Percentiles rank a stretch among this genome's conserved stretches.
Conservation (phyloP, 768 basidiomycete species). For the Hericium rajendrae region DNA sequence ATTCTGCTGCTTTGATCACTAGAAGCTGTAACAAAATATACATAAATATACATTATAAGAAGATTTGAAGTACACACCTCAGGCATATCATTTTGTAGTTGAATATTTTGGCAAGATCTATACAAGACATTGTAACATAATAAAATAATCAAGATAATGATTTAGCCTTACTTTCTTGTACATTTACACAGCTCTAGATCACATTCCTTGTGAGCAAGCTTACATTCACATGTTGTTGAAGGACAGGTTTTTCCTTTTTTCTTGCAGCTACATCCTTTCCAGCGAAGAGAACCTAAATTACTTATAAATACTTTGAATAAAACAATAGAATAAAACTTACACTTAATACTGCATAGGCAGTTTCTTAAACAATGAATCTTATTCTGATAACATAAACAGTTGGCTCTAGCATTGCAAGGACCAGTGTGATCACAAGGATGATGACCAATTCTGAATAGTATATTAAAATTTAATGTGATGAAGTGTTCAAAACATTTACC, state of each 20-base stretch:
- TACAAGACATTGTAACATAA: not conserved
- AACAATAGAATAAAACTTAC: slow-evolving; percentile 23
- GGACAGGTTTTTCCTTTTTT: slow-evolving; percentile 21
- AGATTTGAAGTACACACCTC: not conserved
- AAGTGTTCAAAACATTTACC: too few relatives aligned
- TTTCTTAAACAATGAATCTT: slow-evolving; percentile 41
- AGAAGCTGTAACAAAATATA: not conserved
- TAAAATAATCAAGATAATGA: not conserved
- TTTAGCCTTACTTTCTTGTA: not conserved
- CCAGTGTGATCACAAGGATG: slow-evolving; percentile 38
- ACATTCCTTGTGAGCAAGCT: slow-evolving; percentile 44
- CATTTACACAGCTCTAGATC: not conserved
- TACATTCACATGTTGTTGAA: slow-evolving; percentile 41
- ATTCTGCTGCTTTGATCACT: slow-evolving; percentile 38
- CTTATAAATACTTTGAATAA: not conserved
- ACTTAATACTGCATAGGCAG: slow-evolving; percentile 44
- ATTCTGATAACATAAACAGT: slow-evolving; percentile 32
- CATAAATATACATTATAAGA: not conserved
- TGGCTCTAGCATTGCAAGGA: slow-evolving; percentile 6
- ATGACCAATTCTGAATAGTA: slow-evolving; percentile 25
- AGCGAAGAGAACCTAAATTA: slow-evolving; percentile 40
- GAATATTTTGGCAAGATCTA: not conserved
- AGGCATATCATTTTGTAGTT: not conserved
- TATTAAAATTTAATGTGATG: slow-evolving; percentile 17
- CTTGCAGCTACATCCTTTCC: slow-evolving; percentile 44